Base-by-base conservation (phyloP, 129 eudicot genomes). In the Gnaphalium uliginosum region DNA sequence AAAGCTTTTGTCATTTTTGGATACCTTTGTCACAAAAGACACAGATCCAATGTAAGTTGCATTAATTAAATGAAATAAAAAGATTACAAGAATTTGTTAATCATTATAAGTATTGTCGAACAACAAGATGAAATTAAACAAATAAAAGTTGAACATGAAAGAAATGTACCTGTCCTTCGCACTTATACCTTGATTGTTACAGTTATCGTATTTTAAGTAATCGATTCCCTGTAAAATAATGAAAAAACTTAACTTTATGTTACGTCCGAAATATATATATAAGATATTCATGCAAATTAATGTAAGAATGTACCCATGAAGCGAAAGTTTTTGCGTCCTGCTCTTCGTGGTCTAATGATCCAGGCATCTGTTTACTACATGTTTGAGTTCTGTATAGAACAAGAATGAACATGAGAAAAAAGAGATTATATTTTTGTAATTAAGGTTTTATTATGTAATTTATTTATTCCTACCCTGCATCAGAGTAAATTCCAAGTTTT, bases 311-410 rank as follows among this genome's bases (percentile, higher is more conserved):
- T 78, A 90, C 98, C 98, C 98, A 93, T 35, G 98, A 90, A 35
- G 98, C 96, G 68, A 93, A 93, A 32, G 98, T 93, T 56, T 86
- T 93, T 1, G 98, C 98, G 63, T 93, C 98, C 30, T 93, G 96
- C 25, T 90, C 97, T 79, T 93, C 98, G 58, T 86, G 76, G 48
- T 89, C 96, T 81, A 93, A 71, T 53, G 98, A 93, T 54, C 98
- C 98, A 0, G 98, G 98, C 98, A 93, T 93, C 18, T 85, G 79
- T 25, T 25, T 59, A 64, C 97, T 90, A 48, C 98, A 93, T 57
- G 98, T 93, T 81, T 78, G 96, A 56, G 77, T 80, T 74, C 98
- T 93, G 87, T 77, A 39, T 4, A 53, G 25, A 72, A 72, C 43
- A 21, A 18, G 32, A 75, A 59, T 71, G 24, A 57, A 46, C 19